Base-by-base conservation (phyloP, 2,329 filamentous ascomycete genomes). In the Phialophora verrucosa region DNA sequence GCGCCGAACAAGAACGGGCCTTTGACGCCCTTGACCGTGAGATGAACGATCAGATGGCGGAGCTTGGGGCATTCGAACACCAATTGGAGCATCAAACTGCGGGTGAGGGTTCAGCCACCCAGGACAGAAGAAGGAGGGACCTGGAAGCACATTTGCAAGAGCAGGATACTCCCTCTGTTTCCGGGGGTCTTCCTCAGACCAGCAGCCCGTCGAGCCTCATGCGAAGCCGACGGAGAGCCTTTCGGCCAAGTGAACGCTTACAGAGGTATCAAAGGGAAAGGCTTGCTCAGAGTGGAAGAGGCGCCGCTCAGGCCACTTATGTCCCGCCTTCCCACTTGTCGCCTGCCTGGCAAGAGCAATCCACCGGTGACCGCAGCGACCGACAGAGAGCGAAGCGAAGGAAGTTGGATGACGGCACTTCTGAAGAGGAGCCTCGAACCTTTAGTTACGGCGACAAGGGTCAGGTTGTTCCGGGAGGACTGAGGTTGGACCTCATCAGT, bases 401-500 rank as follows among this genome's bases (percentile, higher is more conserved):
- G 69, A 92, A 91, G 76, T 77, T 92, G 44, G 90, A 91, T 72
- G 83, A 85, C 1, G 89, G 91, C 68, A 83, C 83, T 55, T 77
- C 82, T 14, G 78, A 82, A 29, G 77, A 80, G 66, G 78, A 76
- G 3, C 71, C 75, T n/a, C 75, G 74, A 66, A 86, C 84, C 1
- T 91, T 93, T 75, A 89, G 86, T 69, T 98, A 97, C 76, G 94
- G 93, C 25, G 89, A 88, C 73, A 92, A 90, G 76, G 94, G 93
- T 20, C 93, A 97, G 78, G 90, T 96, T 17, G 91, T 95, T 67
- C 87, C 92, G 0, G 93, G 93, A 3, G 85, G 87, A 70, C 81
- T 97, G 73, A 89, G 85, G 68, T 92, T 97, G 91, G 91, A 97
- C 75, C 88, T 97, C 69, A 85, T 91, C 57, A 95, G 90, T 81